Evolutionary conservation across 352 stramenopile genomes (phyloP), one percentile per base, ranked within the genome.

Genomic region (Phytopythium vexans): DNA sequence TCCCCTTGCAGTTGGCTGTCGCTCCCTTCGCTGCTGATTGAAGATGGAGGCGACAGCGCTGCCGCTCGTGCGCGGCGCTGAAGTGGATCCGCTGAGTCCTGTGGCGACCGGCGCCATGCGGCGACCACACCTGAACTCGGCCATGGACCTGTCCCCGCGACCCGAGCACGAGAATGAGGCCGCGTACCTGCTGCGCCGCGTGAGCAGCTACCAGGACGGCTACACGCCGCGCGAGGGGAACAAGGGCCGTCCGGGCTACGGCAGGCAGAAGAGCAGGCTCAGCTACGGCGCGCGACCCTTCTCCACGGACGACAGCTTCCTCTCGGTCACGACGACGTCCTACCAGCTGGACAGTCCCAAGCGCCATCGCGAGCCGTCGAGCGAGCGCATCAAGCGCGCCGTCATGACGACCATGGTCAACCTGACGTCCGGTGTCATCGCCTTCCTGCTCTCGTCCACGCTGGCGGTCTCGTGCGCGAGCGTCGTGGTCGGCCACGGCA

Each of bases 401-500:
- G 41, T 60, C 0, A 34, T 73, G 0, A 63, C 76, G 12, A 49
- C 73, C 42, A 48, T 86, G 41, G 76, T 91, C 11, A 93, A 93
- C 52, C 51, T 72, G 9, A 89, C 82, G 10, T 89, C 80, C 9
- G 83, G 83, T 6, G 62, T 90, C 5, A 89, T 93, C 41, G 83
- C 80, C 0, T 93, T 91, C 44, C 32, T 93, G 47, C 62, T 93
- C 10, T 88, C 80, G 8, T 91, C 83, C 0, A 93, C 83, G 27
- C 60, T 93, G 3, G 82, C 83, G 0, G 83, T 93, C 6, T 93
- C 83, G 4, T 90, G 78, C 56, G 83, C 80, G 21, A 91, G 80
- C 60, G 83, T 93, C 14, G 42, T 91, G 2, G 83, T 93, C 8
- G 83, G 83, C 5, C 78, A 89, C 37, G 75, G 61, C 8, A 85